A percentile compares a stretch with the other conserved stretches of the same genome.
Conservation (phyloP, 495 filamentous ascomycete species). For the Neurospora sp. region DNA sequence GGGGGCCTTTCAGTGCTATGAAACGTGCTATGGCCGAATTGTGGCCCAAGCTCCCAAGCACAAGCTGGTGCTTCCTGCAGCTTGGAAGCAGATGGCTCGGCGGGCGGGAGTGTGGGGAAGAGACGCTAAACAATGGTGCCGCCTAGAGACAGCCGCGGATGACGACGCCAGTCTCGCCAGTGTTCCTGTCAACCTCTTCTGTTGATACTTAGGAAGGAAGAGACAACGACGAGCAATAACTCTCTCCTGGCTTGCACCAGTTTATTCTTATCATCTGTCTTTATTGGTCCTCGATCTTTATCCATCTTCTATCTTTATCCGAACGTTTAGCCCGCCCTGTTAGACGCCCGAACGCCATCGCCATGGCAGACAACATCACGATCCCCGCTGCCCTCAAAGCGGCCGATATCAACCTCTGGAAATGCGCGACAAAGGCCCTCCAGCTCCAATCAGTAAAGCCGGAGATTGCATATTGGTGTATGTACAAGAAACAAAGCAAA, state of each 20-base stretch:
- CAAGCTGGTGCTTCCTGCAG: not conserved
- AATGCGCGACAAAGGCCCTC: constrained; percentile 67
- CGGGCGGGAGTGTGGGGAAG: constrained; percentile 5
- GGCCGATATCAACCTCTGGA: constrained; percentile 59
- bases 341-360: not conserved
- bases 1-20: not conserved
- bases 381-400: constrained; percentile 60
- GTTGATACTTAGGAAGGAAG: not conserved
- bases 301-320: not conserved
- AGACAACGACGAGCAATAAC: not conserved
- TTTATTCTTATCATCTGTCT: not conserved
- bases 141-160: not conserved
- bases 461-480: constrained; percentile 90
- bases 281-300: not conserved
- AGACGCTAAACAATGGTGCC: not conserved
- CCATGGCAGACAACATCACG: constrained; percentile 58
- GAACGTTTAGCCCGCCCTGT: not conserved
- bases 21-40: constrained; percentile 3
- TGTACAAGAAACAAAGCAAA: constrained; percentile 21
- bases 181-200: not conserved
- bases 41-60: constrained; percentile 16
- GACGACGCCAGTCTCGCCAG: not conserved
- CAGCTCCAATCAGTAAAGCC: constrained; percentile 81
- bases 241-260: not conserved
- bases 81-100: not conserved